Evolutionary conservation across 2,329 filamentous ascomycete genomes (phyloP), one percentile per base, ranked within the genome.

Genomic region (Penicillium sp.): DNA sequence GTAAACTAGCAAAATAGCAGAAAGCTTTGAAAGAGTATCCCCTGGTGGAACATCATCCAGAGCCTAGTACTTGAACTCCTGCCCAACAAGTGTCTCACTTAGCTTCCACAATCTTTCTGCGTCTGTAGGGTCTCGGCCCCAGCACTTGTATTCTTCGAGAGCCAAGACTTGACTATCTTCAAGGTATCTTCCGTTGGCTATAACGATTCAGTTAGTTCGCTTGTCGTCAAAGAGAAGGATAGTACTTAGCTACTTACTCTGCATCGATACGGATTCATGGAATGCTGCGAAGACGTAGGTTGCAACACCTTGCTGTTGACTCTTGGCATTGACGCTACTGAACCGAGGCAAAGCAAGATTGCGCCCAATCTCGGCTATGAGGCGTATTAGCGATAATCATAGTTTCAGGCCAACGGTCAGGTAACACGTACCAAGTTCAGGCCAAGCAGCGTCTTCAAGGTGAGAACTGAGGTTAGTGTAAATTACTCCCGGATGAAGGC

Each of bases 31-130:
- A 29, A 29, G 12, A 29, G n/a, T 2, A 18, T 6, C 9, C 33
- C 6, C 8, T 2, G 1, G 35, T 22, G 15, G 3, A 22, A 40
- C 9, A 11, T 35, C 7, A 6, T 22, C 7, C 7, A 5, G 9
- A 14, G 11, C 9, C n/a, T 31, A 29, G 51, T 66, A 66, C 20
- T 44, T 23, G 26, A 79, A 78, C 33, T 70, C 67, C 50, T 75
- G 65, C 1, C 70, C 71, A 3, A 79, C 74, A 22, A 79, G 59
- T 49, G 74, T 67, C 63, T 81, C 79, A 44, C 77, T 80, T 43
- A 80, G 58, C 49, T 72, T 71, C 77, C 78, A 82, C 31, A 81
- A 55, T 49, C 69, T 73, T 35, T 77, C 74, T 1, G 74, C 76
- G n/a, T 69, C 66, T 15, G 29, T 27, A 6, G 41, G 20, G 27